Evolutionary conservation across 2,329 filamentous ascomycete genomes (phyloP).

Genomic region (Neobulgaria alba): DNA sequence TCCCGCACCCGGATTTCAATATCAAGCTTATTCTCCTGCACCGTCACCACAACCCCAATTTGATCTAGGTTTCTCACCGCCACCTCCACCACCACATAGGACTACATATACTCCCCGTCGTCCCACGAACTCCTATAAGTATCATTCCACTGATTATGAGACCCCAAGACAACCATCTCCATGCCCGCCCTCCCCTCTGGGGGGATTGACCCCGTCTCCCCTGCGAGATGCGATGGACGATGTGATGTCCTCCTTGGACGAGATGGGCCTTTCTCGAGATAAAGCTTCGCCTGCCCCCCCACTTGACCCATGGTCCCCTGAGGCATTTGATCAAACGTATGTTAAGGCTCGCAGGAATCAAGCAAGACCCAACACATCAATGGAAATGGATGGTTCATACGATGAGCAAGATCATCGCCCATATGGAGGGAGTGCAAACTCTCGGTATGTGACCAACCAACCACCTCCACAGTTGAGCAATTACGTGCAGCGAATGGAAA

Average conservation of each 20-base stretch:
- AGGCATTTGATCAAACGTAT: slow-evolving; percentile 58
- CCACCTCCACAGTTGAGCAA: slow-evolving; percentile 67
- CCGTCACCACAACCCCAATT: slow-evolving; percentile 31
- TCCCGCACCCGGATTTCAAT: slow-evolving; percentile 20
- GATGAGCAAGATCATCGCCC: slow-evolving; percentile 45
- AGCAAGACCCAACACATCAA: slow-evolving; percentile 60
- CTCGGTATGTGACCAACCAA: slow-evolving; percentile 38
- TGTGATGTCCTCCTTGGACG: slow-evolving; percentile 89
- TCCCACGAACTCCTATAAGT: slow-evolving; percentile 32
- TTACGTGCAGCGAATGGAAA: slow-evolving; percentile 91
- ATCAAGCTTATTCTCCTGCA: slow-evolving; percentile 21
- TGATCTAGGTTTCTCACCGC: slow-evolving; percentile 34
- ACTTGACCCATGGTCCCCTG: slow-evolving; percentile 79
- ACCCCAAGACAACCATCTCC: slow-evolving; percentile 55
- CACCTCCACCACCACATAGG: slow-evolving; percentile 78
- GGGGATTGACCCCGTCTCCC: slow-evolving; percentile 77
- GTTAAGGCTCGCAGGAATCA: slow-evolving; percentile 26
- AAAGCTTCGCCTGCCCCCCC: slow-evolving; percentile 48
- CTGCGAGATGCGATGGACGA: slow-evolving; percentile 94
- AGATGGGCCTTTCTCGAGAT: slow-evolving; percentile 60
- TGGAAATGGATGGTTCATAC: slow-evolving; percentile 53
- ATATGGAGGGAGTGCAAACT: slow-evolving; percentile 15
- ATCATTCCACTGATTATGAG: slow-evolving; percentile 36
- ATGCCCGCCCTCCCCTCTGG: slow-evolving; percentile 57
- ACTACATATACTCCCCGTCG: slow-evolving; percentile 38